These are phyloP conservation scores for Candida oleophila DNA, from an alignment of 805 yeast genomes.

Conservation along the genomic window DNA sequence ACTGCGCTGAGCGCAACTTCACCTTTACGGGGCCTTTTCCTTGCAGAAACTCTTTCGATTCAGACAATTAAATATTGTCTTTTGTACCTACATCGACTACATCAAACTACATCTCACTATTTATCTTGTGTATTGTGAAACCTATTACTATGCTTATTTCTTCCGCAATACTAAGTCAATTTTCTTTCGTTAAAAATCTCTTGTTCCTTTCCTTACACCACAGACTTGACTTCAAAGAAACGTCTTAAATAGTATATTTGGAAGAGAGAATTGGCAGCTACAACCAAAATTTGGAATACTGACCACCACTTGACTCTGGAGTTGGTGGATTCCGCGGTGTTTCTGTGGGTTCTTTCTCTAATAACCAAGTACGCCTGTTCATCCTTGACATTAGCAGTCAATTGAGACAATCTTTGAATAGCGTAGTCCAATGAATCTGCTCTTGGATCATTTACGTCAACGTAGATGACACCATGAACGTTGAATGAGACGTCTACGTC, in stretches of 20 bases:
- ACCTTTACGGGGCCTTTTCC: no score
- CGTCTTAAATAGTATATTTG: constrained; percentile 92
- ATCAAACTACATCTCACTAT: no score
- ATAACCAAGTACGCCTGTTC: constrained; percentile 92
- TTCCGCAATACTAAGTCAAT: no score
- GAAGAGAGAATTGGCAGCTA: constrained; percentile 82
- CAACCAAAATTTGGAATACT: constrained; percentile 82
- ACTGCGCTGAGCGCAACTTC: no score
- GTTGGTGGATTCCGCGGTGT: constrained; percentile 96
- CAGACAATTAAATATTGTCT: no score
- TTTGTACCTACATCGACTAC: no score
- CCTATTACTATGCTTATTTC: no score
- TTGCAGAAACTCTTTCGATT: no score
- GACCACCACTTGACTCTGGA: constrained; percentile 99
- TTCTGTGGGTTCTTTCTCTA: constrained; percentile 96
- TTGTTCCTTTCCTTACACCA: no score
- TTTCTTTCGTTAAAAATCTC: no score
- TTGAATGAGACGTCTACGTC: constrained; percentile 94
- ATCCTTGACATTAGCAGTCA: constrained; percentile 83
- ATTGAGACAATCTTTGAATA: constrained; percentile 68
- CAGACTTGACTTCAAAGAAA: constrained; percentile 92
- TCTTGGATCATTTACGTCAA: constrained; percentile 74
- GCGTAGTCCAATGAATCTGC: constrained; percentile 82
- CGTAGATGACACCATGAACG: constrained; percentile 87
- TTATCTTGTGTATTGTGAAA: no score